Conservation (phyloP, 78 protist genomes). For the Dictyostelium capitatum region DNA sequence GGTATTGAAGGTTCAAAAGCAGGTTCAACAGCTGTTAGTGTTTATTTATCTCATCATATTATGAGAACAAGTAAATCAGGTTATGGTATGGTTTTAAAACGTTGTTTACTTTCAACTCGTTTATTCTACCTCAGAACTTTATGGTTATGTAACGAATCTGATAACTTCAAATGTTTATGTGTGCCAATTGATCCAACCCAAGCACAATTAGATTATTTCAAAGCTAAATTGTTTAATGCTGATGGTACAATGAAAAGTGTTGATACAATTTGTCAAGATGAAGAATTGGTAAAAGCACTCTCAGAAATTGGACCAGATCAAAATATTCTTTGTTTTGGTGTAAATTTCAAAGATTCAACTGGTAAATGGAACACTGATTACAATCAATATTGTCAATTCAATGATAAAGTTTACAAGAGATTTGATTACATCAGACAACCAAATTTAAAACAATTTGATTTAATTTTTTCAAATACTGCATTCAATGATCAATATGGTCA, state of each 20-base stretch:
- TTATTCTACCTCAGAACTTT: constrained; percentile 33
- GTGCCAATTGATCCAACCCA: constrained; percentile 37
- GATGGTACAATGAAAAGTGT: constrained; percentile 10
- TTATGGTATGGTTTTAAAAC: constrained; percentile 43
- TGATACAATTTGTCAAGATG: constrained; percentile 28
- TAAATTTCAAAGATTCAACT: constrained; percentile 7
- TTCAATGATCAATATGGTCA: constrained; percentile 22
- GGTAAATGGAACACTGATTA: constrained; percentile 34
- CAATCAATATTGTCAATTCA: neutral
- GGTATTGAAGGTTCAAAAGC: constrained; percentile 68
- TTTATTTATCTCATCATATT: constrained; percentile 6
- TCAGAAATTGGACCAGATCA: constrained; percentile 65
- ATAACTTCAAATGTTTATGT: constrained; percentile 8
- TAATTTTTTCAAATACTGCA: constrained; percentile 41
- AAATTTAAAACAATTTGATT: constrained; percentile 29
- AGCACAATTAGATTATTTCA: neutral
- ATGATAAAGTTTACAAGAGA: constrained; percentile 22
- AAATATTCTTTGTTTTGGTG: constrained; percentile 35
- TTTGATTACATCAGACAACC: constrained; percentile 32
- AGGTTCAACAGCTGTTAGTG: constrained; percentile 31
- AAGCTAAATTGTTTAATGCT: neutral
- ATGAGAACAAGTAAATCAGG: constrained; percentile 57
- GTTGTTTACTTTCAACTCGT: constrained; percentile 24
- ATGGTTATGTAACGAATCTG: constrained; percentile 22
- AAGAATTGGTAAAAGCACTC: neutral